Conservation (phyloP, 495 filamentous ascomycete genomes). For the Beverwykella pulmonaria region DNA sequence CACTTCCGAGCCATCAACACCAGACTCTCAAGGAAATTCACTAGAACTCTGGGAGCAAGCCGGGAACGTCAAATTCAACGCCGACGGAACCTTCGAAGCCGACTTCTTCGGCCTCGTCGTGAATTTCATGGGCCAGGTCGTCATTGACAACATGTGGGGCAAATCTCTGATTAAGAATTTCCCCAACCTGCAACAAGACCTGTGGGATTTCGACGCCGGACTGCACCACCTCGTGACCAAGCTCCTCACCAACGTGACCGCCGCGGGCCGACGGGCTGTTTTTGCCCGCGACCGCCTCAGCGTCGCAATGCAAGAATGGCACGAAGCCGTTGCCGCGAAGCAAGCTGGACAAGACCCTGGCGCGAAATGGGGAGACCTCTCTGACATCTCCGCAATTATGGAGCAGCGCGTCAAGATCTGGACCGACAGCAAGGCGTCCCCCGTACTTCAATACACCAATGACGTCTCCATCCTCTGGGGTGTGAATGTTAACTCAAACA, state of each 20-base stretch:
- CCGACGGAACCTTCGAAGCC: constrained; percentile 13
- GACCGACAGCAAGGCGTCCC: constrained; percentile 5
- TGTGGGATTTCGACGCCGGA: constrained; percentile 26
- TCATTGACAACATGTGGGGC: constrained; percentile 25
- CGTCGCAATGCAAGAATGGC: constrained; percentile 20
- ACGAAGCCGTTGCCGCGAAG: constrained; percentile 11
- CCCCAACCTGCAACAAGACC: constrained; percentile 14
- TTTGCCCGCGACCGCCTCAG: constrained; percentile 2
- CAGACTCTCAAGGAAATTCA: neutral
- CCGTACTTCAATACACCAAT: constrained; percentile 10
- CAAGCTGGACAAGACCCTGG: constrained; percentile 5
- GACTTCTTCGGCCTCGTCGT: constrained; percentile 19
- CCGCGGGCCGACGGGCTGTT: constrained; percentile 5
- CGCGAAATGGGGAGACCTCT: constrained; percentile 2
- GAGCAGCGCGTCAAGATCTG: constrained; percentile 17
- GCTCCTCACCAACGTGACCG: constrained; percentile 6
- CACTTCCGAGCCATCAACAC: constrained; percentile 10
- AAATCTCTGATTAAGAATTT: constrained; percentile 18
- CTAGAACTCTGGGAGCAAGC: constrained; percentile 20
- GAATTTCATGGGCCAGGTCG: constrained; percentile 21
- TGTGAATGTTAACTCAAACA: constrained; percentile 26
- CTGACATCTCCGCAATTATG: constrained; percentile 17
- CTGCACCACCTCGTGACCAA: constrained; percentile 15
- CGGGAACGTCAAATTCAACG: constrained; percentile 13
- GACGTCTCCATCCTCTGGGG: constrained; percentile 24